These are phyloP conservation scores for Xylaria venustula DNA, from an alignment of 495 filamentous ascomycete genomes.

Conservation along the genomic window DNA sequence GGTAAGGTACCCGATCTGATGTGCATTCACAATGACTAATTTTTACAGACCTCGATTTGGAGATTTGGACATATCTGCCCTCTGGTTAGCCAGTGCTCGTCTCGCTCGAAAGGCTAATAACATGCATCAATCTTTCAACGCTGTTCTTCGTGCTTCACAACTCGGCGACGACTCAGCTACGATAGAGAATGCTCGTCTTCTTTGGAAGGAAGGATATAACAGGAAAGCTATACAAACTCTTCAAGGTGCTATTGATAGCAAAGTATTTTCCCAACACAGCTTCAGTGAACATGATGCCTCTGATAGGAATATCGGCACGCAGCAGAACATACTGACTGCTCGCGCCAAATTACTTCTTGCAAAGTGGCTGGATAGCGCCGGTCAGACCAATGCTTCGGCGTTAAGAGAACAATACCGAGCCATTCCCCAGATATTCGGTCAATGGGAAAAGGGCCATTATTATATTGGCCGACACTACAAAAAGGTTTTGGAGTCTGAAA, in stretches of 20 bases:
- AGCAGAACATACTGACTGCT: conserved; percentile 57
- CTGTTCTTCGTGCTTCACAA: conserved; percentile 82
- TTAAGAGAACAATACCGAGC: conserved; percentile 76
- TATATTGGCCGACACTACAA: conserved; percentile 97
- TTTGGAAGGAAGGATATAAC: conserved; percentile 95
- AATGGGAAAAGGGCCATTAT: conserved; percentile 96
- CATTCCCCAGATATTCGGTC: conserved; percentile 58
- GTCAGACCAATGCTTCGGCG: conserved; percentile 78
- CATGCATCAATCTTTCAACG: conserved; percentile 84
- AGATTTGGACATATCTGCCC: conserved; percentile 70
- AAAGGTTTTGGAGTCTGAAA: conserved; percentile 89
- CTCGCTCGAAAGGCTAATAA: conserved; percentile 82
- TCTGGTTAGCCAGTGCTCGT: conserved; percentile 83
- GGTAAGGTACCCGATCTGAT: conserved; percentile 41
- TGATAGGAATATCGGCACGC: conserved; percentile 39
- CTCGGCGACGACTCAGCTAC: conserved; percentile 81
- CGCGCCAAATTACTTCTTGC: conserved; percentile 81
- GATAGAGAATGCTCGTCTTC: conserved; percentile 85
- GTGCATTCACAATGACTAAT: conserved; percentile 30
- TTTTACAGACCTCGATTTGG: conserved; percentile 44
- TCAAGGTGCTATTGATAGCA: conserved; percentile 75
- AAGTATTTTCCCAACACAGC: conserved; percentile 54
- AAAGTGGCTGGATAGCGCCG: conserved; percentile 94
- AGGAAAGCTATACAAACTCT: conserved; percentile 91
- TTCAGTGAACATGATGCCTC: conserved; percentile 46